These are phyloP conservation scores for Suillus subaureus DNA, from an alignment of 768 basidiomycete species.

Conservation along the genomic window DNA sequence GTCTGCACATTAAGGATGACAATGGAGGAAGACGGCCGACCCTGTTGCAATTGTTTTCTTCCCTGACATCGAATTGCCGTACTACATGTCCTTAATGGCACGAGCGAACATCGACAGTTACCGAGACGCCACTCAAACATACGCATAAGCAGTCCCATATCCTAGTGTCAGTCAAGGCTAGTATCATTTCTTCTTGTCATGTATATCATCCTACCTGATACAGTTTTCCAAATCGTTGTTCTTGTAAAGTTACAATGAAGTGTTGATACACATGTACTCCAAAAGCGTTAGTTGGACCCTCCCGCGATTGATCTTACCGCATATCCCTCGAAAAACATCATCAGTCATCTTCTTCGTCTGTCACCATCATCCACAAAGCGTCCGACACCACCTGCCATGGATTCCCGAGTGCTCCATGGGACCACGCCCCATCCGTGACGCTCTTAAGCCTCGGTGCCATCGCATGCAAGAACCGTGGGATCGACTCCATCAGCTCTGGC, in stretches of 20 bases:
- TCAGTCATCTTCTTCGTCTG: not conserved
- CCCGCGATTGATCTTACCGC: not conserved
- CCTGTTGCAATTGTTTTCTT: too few species aligned
- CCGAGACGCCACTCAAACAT: too few species aligned
- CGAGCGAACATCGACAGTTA: too few species aligned
- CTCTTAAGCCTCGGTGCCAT: not conserved
- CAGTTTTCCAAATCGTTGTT: not conserved
- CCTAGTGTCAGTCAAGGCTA: too few species aligned
- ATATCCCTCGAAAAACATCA: not conserved
- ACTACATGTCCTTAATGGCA: too few species aligned
- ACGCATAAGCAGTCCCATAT: too few species aligned
- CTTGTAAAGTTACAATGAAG: not conserved
- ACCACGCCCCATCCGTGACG: not conserved
- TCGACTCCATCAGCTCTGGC: not conserved
- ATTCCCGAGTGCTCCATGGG: not conserved
- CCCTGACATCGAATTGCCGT: too few species aligned
- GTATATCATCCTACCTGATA: not conserved
- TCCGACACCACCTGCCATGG: not conserved
- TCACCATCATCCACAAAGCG: not conserved
- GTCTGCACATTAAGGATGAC: conserved; percentile 24
- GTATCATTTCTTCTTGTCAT: not conserved
- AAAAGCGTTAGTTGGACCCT: not conserved
- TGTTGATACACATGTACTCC: not conserved
- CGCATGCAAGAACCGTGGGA: not conserved
- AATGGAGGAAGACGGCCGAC: conserved; percentile 15